A percentile compares a stretch with the other conserved stretches of the same genome.
phyloP scores from a whole-genome alignment of 164 flowering plant genomes.

The Vitis amurensis region DNA sequence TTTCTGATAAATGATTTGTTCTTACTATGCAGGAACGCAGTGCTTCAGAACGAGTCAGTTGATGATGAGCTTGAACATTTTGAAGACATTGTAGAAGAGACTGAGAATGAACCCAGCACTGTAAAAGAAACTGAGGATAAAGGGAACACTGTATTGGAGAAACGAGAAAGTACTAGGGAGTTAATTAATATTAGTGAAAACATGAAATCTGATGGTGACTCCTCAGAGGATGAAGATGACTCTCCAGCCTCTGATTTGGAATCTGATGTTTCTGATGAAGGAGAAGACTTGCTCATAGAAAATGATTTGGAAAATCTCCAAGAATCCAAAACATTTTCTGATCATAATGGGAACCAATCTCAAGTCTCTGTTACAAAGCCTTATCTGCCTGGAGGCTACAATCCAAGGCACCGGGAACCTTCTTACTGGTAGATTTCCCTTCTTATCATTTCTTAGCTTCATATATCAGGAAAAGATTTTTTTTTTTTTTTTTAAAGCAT shows the following conservation, averaged over 20 bases:
- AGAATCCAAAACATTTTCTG: constrained; percentile 20
- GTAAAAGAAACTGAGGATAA: constrained; percentile 44
- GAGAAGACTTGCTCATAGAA: constrained; percentile 35
- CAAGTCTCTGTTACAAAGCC: constrained; percentile 18
- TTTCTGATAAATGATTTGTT: neutral
- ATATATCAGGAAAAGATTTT: neutral
- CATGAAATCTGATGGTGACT: constrained; percentile 29
- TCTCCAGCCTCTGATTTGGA: constrained; percentile 36
- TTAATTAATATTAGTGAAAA: constrained; percentile 12
- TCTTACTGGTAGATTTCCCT: constrained; percentile 58
- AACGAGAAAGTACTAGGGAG: constrained; percentile 12
- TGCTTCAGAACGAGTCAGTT: constrained; percentile 77
- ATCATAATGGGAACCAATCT: constrained; percentile 16
- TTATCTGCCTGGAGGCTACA: constrained; percentile 72
- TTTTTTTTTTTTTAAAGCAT: neutral
- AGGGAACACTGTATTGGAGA: constrained; percentile 12
- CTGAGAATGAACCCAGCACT: constrained; percentile 28
- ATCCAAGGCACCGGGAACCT: constrained; percentile 89
- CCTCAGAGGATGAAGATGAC: constrained; percentile 43
- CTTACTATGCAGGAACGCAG: constrained; percentile 58
- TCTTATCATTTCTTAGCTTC: constrained; percentile 1
- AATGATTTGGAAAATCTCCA: constrained; percentile 23
- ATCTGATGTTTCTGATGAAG: constrained; percentile 50
- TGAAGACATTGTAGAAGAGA: constrained; percentile 70
- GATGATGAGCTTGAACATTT: constrained; percentile 98